Conservation (phyloP, 2,329 filamentous ascomycete genomes). For the Cladobotryum protrusum region DNA sequence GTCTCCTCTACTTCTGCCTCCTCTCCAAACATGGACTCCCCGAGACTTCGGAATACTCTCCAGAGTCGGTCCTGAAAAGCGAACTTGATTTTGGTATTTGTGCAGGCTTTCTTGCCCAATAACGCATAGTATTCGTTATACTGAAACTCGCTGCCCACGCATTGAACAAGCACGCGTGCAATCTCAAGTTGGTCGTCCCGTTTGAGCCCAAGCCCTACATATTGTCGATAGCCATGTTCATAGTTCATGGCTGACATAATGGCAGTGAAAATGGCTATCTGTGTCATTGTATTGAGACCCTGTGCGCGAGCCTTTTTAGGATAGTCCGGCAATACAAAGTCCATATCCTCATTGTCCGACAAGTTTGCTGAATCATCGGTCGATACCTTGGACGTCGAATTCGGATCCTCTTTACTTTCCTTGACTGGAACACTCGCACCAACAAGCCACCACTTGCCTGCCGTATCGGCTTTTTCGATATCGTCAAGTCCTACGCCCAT, state of each 20-base stretch:
- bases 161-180: conserved; percentile 80
- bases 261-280: conserved; percentile 86
- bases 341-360: conserved; percentile 42
- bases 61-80: conserved; percentile 84
- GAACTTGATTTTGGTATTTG: conserved; percentile 68
- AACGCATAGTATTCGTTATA: conserved; percentile 95
- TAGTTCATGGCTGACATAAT: conserved; percentile 81
- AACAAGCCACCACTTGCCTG: conserved; percentile 97
- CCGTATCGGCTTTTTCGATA: conserved; percentile 74
- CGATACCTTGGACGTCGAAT: conserved; percentile 14
- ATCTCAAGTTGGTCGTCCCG: conserved; percentile 82
- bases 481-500: conserved; percentile 76
- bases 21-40: conserved; percentile 69
- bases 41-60: conserved; percentile 77
- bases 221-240: conserved; percentile 73
- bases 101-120: conserved; percentile 72
- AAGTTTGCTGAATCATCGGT: conserved; percentile 17
- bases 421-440: conserved; percentile 76
- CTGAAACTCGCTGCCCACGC: conserved; percentile 70
- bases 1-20: conserved; percentile 46
- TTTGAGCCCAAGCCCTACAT: conserved; percentile 79
- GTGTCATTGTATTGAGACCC: conserved; percentile 79
- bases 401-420: conserved; percentile 8
- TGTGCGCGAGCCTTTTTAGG: conserved; percentile 68
- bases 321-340: conserved; percentile 58